These are phyloP conservation scores for Wickerhamomyces silvicola DNA, from an alignment of 805 yeast genomes.

Conservation along the genomic window DNA sequence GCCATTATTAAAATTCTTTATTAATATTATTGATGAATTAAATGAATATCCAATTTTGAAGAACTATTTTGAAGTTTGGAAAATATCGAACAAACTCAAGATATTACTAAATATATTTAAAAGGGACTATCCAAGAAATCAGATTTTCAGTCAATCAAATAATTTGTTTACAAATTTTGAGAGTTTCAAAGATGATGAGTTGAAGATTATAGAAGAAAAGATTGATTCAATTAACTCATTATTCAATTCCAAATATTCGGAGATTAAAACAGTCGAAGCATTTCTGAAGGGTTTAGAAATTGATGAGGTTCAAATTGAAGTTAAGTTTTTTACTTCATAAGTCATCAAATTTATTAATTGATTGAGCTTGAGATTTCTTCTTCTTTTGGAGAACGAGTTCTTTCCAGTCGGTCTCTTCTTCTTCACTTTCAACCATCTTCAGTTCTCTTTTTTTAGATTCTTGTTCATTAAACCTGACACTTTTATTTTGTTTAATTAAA, in stretches of 20 bases:
- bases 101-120: conserved; percentile 11
- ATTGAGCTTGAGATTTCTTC: conserved; percentile 39
- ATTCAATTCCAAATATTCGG: conserved; percentile 10
- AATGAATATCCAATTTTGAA: conserved; percentile 12
- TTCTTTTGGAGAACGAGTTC: conserved; percentile 64
- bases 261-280: conserved; percentile 5
- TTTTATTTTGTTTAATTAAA: conserved; percentile 44
- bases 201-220: conserved; percentile 5
- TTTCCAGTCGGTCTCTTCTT: conserved; percentile 79
- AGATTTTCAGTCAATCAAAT: conserved; percentile 9
- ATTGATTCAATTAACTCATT: conserved; percentile 11
- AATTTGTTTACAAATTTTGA: conserved; percentile 1
- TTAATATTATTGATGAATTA: conserved; percentile 14
- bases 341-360: conserved; percentile 60
- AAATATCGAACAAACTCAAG: conserved; percentile 8
- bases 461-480: conserved; percentile 56
- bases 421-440: conserved; percentile 52
- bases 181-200: conserved; percentile 5
- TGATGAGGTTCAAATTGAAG: conserved; percentile 15
- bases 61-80: conserved; percentile 17
- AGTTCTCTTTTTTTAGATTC: conserved; percentile 48
- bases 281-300: conserved; percentile 9
- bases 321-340: conserved; percentile 25
- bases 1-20: conserved; percentile 10
- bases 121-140: conserved; percentile 5